Evolutionary conservation across 2,329 filamentous ascomycete species (phyloP).

Genomic region (Trichoderma breve): DNA sequence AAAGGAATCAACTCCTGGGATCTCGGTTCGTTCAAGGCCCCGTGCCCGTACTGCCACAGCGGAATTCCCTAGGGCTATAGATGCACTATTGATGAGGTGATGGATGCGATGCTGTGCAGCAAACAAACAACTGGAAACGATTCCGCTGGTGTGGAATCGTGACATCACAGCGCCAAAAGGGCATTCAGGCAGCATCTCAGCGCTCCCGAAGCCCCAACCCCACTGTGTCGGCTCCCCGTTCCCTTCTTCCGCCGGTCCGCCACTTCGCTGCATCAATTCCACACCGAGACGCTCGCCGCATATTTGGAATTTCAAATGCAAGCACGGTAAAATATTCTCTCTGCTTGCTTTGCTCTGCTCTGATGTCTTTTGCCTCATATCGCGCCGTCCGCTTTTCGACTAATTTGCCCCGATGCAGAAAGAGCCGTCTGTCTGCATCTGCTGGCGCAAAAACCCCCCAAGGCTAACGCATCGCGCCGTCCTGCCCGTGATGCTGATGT

Average conservation of each 20-base stretch:
- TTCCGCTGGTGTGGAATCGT: not conserved
- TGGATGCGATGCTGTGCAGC: not conserved
- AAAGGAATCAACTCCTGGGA: not conserved
- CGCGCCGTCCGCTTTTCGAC: not conserved
- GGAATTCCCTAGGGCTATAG: not conserved
- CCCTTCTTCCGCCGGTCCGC: conserved; percentile 1
- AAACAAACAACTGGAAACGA: not conserved
- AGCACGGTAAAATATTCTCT: too few relatives aligned
- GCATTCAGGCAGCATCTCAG: not conserved
- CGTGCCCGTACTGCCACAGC: not conserved
- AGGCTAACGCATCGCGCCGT: not conserved
- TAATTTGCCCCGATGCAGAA: conserved; percentile 18
- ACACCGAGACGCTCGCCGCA: not conserved
- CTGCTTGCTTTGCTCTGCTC: too few relatives aligned
- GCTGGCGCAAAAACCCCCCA: not conserved
- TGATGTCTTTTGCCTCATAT: not conserved
- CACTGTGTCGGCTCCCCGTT: not conserved
- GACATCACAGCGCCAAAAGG: conserved; percentile 2
- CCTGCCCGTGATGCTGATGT: conserved; percentile 7
- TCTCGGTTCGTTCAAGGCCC: not conserved
- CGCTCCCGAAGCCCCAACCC: not conserved
- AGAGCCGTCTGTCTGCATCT: not conserved
- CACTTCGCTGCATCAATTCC: not conserved
- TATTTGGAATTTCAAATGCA: not conserved
- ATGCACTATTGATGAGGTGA: not conserved